phyloP scores from a whole-genome alignment of 257 asterid species.

The Echium plantagineum region DNA sequence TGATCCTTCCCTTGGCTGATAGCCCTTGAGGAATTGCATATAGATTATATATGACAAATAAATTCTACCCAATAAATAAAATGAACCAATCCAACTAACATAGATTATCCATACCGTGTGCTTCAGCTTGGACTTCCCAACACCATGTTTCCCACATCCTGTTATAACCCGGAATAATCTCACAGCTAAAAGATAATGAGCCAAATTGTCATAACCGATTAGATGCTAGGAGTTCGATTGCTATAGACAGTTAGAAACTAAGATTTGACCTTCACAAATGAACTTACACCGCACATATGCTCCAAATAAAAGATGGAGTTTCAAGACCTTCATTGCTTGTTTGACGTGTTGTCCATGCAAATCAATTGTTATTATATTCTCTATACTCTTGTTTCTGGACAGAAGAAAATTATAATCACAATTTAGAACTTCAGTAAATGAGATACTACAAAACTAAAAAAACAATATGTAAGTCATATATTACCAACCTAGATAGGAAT shows the following conservation, averaged over 20 bases:
- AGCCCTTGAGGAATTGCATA: neutral
- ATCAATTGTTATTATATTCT: slow-evolving; percentile 60
- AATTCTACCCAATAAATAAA: neutral
- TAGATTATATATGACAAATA: neutral
- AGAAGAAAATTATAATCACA: slow-evolving; percentile 8
- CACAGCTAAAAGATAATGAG: slow-evolving; percentile 45
- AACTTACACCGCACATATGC: slow-evolving; percentile 82
- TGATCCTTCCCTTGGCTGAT: neutral
- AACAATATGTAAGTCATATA: slow-evolving; percentile 2
- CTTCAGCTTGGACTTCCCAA: slow-evolving; percentile 86
- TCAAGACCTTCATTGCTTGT: slow-evolving; percentile 81
- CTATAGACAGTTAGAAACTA: slow-evolving; percentile 1
- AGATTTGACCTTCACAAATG: slow-evolving; percentile 2
- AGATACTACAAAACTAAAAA: neutral
- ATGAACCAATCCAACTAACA: neutral
- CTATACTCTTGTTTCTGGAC: slow-evolving; percentile 51
- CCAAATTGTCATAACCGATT: neutral
- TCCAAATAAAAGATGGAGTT: slow-evolving; percentile 91
- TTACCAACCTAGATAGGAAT: slow-evolving; percentile 56
- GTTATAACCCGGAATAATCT: slow-evolving; percentile 77
- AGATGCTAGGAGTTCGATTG: slow-evolving; percentile 8
- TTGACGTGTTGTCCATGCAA: slow-evolving; percentile 94
- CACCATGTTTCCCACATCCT: slow-evolving; percentile 88
- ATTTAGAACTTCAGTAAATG: neutral
- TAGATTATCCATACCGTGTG: slow-evolving; percentile 39